These are phyloP conservation scores for Neospermospora avenae DNA, from an alignment of 2,329 filamentous ascomycete species.

Conservation along the genomic window DNA sequence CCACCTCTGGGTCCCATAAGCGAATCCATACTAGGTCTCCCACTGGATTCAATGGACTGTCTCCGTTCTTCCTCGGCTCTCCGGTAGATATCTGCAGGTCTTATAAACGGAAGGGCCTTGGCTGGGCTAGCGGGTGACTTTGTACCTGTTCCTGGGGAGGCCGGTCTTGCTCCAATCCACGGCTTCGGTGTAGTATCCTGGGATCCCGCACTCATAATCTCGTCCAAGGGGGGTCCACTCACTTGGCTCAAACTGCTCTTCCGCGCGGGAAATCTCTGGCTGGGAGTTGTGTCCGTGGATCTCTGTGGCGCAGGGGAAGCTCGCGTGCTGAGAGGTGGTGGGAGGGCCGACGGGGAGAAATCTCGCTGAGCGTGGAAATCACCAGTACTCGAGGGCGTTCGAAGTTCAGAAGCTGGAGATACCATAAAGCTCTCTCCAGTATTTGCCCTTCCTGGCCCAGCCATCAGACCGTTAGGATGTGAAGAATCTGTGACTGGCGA, in stretches of 20 bases:
- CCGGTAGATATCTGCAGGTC: conserved; percentile 75
- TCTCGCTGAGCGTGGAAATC: conserved; percentile 43
- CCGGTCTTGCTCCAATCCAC: conserved; percentile 35
- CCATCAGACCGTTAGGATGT: conserved; percentile 15
- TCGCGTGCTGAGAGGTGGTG: conserved; percentile 45
- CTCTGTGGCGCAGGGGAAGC: conserved; percentile 38
- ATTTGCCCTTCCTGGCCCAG: conserved; percentile 12
- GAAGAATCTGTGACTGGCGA: conserved; percentile 22
- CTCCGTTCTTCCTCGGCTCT: conserved; percentile 64
- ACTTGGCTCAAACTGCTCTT: conserved; percentile 59
- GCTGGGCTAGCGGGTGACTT: conserved; percentile 35
- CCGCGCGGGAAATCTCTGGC: conserved; percentile 51
- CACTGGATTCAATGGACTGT: conserved; percentile 51
- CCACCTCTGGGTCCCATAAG: conserved; percentile 29
- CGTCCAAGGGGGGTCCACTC: conserved; percentile 33
- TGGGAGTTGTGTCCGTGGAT: conserved; percentile 33
- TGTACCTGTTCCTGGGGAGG: conserved; percentile 39
- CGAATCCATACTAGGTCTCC: conserved; percentile 54
- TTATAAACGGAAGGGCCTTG: conserved; percentile 61
- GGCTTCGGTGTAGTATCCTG: conserved; percentile 28
- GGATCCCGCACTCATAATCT: conserved; percentile 11
- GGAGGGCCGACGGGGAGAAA: conserved; percentile 50
- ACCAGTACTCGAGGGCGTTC: conserved; percentile 21
- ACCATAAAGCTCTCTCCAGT: conserved; percentile 18
- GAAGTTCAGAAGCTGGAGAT: conserved; percentile 27